Evolutionary conservation across 1,284 basidiomycete species (phyloP).

Genomic region (Pseudozyma sp.): DNA sequence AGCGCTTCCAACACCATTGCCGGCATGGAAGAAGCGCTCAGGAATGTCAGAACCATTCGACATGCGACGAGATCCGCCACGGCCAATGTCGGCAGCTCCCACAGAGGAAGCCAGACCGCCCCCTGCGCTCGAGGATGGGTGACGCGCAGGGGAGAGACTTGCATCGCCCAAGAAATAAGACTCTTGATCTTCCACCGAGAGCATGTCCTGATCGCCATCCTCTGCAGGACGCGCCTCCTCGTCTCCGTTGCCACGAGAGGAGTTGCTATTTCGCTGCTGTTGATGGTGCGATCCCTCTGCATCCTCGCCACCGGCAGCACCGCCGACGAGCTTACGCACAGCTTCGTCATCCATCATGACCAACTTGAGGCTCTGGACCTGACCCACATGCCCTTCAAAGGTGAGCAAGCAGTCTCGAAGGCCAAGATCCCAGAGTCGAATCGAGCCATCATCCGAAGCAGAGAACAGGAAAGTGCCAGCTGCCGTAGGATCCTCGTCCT

Average conservation of each 20-base stretch:
- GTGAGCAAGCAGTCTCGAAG: slow-evolving; percentile 83
- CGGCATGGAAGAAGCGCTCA: slow-evolving; percentile 38
- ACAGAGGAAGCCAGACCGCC: slow-evolving; percentile 11
- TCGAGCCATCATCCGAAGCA: slow-evolving; percentile 91
- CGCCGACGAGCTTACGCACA: slow-evolving; percentile 58
- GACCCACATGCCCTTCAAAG: slow-evolving; percentile 90
- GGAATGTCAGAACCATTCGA: slow-evolving; percentile 27
- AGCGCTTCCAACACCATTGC: slow-evolving; percentile 1
- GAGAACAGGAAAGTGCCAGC: slow-evolving; percentile 78
- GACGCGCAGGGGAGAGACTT: slow-evolving; percentile 24
- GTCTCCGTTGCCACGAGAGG: slow-evolving; percentile 4
- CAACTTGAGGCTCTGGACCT: slow-evolving; percentile 90
- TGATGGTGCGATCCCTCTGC: slow-evolving; percentile 31
- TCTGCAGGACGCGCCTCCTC: slow-evolving; percentile 1
- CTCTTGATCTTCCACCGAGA: slow-evolving; percentile 47
- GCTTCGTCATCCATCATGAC: slow-evolving; percentile 72
- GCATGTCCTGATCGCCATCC: slow-evolving; percentile 40
- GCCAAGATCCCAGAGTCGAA: slow-evolving; percentile 93
- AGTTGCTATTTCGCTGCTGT: slow-evolving; percentile 19
- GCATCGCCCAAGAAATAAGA: slow-evolving; percentile 44
- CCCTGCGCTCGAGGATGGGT: slow-evolving; percentile 6
- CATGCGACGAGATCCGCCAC: slow-evolving; percentile 14
- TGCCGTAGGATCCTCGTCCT: slow-evolving; percentile 41
- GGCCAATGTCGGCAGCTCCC: slow-evolving; percentile 24
- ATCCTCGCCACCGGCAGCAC: slow-evolving; percentile 62